Percentiles rank a stretch among this genome's conserved stretches.
phyloP scores from a whole-genome alignment of 208 protist genomes.

The Lotmaria passim region DNA sequence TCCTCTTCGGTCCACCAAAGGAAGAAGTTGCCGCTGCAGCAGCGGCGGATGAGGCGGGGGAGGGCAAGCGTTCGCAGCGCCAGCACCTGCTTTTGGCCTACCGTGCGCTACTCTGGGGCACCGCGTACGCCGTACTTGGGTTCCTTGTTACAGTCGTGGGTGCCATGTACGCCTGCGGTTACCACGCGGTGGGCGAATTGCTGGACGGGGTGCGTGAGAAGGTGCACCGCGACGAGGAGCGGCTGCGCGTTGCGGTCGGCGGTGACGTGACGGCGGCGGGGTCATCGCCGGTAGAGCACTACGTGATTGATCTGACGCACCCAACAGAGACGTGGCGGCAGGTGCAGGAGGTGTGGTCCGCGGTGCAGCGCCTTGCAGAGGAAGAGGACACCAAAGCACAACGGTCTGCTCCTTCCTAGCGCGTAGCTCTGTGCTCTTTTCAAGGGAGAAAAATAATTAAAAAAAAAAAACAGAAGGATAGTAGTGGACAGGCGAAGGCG shows the following conservation, averaged over 20 bases:
- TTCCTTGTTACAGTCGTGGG: slow-evolving; percentile 38
- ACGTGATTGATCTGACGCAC: slow-evolving; percentile 71
- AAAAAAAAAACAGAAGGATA: too few species aligned
- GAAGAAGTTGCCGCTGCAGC: slow-evolving; percentile 20
- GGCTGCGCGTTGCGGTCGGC: slow-evolving; percentile 25
- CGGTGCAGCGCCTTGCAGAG: slow-evolving; percentile 35
- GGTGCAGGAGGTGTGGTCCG: slow-evolving; percentile 60
- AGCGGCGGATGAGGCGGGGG: neutral
- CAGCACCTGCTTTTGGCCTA: slow-evolving; percentile 77
- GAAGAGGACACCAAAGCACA: slow-evolving; percentile 12
- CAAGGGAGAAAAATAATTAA: neutral
- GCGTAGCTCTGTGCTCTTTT: neutral
- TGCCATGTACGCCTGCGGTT: slow-evolving; percentile 69
- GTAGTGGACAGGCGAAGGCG: too few species aligned
- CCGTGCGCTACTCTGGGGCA: slow-evolving; percentile 71
- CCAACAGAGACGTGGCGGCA: slow-evolving; percentile 52
- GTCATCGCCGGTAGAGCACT: slow-evolving; percentile 44
- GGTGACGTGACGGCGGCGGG: neutral
- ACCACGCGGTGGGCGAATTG: slow-evolving; percentile 44
- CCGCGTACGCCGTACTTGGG: slow-evolving; percentile 64
- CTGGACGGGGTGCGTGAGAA: slow-evolving; percentile 49
- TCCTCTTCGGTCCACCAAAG: slow-evolving; percentile 35
- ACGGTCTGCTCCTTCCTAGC: neutral
- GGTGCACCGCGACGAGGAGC: slow-evolving; percentile 43
- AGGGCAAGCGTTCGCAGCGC: neutral